Base-by-base conservation (phyloP, 169 alveolate genomes). In the Cryptosporidium andersoni region DNA sequence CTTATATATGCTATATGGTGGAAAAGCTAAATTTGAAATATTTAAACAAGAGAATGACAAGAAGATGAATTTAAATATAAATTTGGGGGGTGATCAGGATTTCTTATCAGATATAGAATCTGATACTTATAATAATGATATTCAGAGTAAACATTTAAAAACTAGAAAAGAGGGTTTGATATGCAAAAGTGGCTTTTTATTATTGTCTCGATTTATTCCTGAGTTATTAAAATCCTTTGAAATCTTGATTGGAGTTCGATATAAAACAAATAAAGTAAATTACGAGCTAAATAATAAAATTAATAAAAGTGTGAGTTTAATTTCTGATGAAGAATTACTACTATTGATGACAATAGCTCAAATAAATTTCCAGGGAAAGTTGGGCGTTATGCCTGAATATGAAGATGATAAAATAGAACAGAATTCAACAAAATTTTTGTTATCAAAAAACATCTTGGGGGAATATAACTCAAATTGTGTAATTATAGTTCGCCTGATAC, bases 1-100 rank as follows among this genome's bases (percentile, higher is more conserved):
- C 64, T 48, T 74, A 39, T 58, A 60, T 16, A 47, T 74, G 40
- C 9, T 74, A 42, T 60, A 58, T n/a, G 85, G 85, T 39, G 85
- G 85, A 1, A 51, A 49, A n/a, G 64, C 55, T 12, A 74, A 43
- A 42, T 56, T 45, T 16, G 12, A 4, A 2, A 12, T 55, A 9
- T 74, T 56, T 2, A 37, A 43, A 48, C 64, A 74, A 49, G 4
- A 8, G 16, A 2, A 48, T 2, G 51, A 8, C 11, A 65, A 25
- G 43, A 65, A 48, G 6, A 9, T 40, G 6, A 47, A 65, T 5
- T 58, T 25, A 37, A 36, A 9, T 39, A 47, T 14, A 8, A 2
- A 4, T 37, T 12, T 9, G 14, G 56, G n/a, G 37, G 42, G 51
- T 36, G 6, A 62, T 62, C 43, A 1, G 2, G 51, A 51, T 40